Percentiles rank a stretch among this genome's conserved stretches.
Evolutionary conservation across 2,329 filamentous ascomycete species (phyloP).

Genomic region (Elsinoe arachidis): DNA sequence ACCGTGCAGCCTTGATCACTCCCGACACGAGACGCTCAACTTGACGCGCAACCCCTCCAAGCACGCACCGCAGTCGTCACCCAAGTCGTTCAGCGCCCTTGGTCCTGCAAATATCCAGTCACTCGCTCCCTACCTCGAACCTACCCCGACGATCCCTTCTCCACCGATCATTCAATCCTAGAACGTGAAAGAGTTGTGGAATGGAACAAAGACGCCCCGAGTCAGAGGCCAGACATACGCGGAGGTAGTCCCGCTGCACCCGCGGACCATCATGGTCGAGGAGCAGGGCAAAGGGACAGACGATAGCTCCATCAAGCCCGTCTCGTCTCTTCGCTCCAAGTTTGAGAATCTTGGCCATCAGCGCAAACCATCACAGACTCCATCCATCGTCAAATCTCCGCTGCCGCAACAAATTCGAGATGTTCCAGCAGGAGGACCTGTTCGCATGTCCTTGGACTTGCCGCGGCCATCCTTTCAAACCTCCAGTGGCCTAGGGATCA

Average conservation of each 20-base stretch:
- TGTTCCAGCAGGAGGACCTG: not conserved
- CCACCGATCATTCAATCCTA: no score
- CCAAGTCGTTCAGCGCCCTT: no score
- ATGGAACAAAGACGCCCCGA: conserved; percentile 1
- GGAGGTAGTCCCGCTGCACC: not conserved
- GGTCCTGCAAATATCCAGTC: not conserved
- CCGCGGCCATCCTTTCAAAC: conserved; percentile 23
- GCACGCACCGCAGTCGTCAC: not conserved
- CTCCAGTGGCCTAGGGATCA: not conserved
- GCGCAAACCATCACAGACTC: conserved; percentile 17
- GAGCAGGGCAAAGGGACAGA: conserved; percentile 53
- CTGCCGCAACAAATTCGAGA: not conserved
- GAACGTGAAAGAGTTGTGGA: not conserved
- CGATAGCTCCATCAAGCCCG: conserved; percentile 70
- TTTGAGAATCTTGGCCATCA: conserved; percentile 62
- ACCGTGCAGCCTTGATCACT: not conserved
- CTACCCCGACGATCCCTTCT: no score
- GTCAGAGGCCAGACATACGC: not conserved
- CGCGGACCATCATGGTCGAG: conserved; percentile 17
- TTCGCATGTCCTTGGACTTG: conserved; percentile 33
- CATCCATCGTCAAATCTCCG: not conserved
- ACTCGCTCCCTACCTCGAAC: not conserved
- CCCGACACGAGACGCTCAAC: not conserved
- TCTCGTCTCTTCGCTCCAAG: conserved; percentile 70
- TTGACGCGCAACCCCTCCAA: conserved; percentile 1